Base-by-base conservation (phyloP, 1,284 basidiomycete species). In the Testicularia cyperi region DNA sequence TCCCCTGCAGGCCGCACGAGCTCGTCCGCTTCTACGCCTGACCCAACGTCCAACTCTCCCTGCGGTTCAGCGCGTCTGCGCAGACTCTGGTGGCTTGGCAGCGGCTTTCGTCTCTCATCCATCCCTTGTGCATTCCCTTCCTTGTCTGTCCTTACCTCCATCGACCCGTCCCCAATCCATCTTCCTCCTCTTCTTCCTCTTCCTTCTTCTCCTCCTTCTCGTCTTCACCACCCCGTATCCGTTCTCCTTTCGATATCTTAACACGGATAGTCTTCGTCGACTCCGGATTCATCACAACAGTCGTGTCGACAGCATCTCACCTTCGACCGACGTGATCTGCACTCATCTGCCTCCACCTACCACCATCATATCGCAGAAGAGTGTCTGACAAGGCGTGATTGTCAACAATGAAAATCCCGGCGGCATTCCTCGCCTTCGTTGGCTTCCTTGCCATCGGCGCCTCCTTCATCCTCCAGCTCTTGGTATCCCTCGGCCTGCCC, bases 381-480 rank as follows among this genome's bases (percentile, higher is more conserved):
- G 15, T 9, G 35, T 26, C 23, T 15, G 31, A n/a, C 13, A 15
- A 34, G 23, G 12, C n/a, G 13, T 13, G 28, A 20, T 28, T n/a
- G 22, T 33, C 41, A 20, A 52, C 20, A 19, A 62, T 62, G 58
- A 38, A 40, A 27, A 33, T 62, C 21, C 40, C 52, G 35, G 15
- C 58, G 10, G 43, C 33, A 13, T 42, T 62, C 24, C 20, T 62
- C 52, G 52, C 52, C 38, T 47, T 52, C 20, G 52, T 62, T 16
- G 58, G 58, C 47, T 70, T 70, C 55, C 55, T 65, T 6, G 34
- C 63, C 39, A 48, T 70, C 25, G 68, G 68, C 25, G 47, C 63
- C 16, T 68, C 68, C 13, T 66, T 70, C 47, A 60, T 70, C 27
- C 47, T 70, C 12, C 65, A 70, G 49, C 48, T 70, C 24, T 35